These are phyloP conservation scores for Neurospora sp. DNA, from an alignment of 495 filamentous ascomycete species.

Conservation along the genomic window DNA sequence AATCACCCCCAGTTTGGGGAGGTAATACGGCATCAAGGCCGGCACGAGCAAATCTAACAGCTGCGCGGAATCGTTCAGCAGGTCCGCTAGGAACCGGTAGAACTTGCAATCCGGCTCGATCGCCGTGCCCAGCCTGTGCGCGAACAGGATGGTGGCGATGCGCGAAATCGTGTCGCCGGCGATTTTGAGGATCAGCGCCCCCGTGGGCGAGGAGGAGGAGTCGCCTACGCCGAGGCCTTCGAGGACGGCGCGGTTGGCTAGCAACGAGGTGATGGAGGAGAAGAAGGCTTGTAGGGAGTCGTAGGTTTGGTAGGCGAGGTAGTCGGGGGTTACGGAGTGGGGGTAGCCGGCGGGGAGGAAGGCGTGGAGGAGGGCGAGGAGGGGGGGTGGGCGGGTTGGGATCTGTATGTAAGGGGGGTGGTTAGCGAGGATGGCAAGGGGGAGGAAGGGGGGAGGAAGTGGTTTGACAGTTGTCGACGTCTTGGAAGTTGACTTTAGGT, in stretches of 20 bases:
- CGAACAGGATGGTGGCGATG: conserved; percentile 85
- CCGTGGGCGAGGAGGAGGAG: conserved; percentile 71
- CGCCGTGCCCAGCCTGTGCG: conserved; percentile 72
- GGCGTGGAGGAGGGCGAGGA: conserved; percentile 46
- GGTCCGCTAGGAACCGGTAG: conserved; percentile 81
- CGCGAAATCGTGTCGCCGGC: conserved; percentile 77
- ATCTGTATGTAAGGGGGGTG: conserved; percentile 2
- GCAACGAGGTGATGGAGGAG: conserved; percentile 79
- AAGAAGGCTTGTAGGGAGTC: conserved; percentile 96
- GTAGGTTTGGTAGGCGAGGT: conserved; percentile 57
- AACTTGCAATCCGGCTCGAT: conserved; percentile 92
- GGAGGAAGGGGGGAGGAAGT: background rate
- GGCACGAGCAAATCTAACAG: conserved; percentile 82
- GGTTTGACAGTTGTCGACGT: background rate
- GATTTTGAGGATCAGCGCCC: conserved; percentile 76
- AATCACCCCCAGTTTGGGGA: conserved; percentile 56
- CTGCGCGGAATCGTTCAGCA: conserved; percentile 89
- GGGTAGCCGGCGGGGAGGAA: conserved; percentile 94
- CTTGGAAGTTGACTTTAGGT: too few species aligned
- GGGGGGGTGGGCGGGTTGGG: background rate
- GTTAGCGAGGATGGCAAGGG: background rate
- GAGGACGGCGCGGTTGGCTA: conserved; percentile 81
- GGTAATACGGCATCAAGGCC: conserved; percentile 48
- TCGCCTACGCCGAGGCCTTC: conserved; percentile 92
- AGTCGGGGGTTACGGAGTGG: conserved; percentile 81